These are phyloP conservation scores for Syzygium aqueum DNA, from an alignment of 345 rosid species.

Conservation along the genomic window DNA sequence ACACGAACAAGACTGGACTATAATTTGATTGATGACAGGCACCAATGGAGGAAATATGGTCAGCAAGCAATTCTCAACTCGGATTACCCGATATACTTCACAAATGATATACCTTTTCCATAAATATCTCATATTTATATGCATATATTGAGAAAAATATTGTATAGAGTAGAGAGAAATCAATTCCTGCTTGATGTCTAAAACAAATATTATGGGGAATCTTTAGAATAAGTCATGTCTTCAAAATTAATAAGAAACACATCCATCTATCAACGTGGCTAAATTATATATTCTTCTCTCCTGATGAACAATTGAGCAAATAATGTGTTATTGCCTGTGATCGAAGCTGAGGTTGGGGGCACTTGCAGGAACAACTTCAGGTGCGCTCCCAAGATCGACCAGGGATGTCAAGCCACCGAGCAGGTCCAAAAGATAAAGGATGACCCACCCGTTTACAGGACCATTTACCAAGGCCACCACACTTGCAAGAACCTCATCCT, in stretches of 20 bases:
- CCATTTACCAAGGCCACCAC: slow-evolving; percentile 37
- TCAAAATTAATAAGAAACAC: not conserved
- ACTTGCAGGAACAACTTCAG: slow-evolving; percentile 28
- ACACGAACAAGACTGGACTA: too few relatives aligned
- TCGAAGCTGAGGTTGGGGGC: not conserved
- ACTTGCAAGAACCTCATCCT: slow-evolving; percentile 11
- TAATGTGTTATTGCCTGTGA: not conserved
- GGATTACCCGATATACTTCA: slow-evolving; percentile 19
- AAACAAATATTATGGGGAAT: too few relatives aligned
- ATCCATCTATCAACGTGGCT: not conserved
- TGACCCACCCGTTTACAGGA: slow-evolving; percentile 27
- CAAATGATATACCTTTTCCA: too few relatives aligned
- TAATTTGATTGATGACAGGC: too few relatives aligned
- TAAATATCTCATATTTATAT: too few relatives aligned
- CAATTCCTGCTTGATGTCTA: not conserved
- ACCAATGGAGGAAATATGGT: too few relatives aligned
- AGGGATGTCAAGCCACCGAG: slow-evolving; percentile 41
- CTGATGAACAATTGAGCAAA: not conserved
- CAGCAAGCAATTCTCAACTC: too few relatives aligned
- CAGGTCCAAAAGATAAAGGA: slow-evolving; percentile 32
- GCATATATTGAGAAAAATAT: too few relatives aligned
- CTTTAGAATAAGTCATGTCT: too few relatives aligned
- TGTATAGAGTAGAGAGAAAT: not conserved
- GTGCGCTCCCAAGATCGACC: slow-evolving; percentile 37
- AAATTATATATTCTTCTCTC: not conserved